Conservation (phyloP, 1,284 basidiomycete species). For the Fistulina hepatica region DNA sequence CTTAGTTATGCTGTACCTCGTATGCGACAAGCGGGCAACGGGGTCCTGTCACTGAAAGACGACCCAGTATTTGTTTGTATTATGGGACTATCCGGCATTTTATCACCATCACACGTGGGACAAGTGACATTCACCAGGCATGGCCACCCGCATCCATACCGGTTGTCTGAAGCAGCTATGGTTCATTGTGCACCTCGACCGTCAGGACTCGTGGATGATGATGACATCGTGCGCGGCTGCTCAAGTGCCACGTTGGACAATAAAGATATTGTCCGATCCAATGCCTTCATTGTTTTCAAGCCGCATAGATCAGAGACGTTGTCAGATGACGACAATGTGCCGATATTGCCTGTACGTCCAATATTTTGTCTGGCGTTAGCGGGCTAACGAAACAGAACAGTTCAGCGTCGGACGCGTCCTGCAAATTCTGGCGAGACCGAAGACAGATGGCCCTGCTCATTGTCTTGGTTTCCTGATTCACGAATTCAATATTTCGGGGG, state of each 20-base stretch:
- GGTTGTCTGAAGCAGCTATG: neutral
- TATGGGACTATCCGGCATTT: conserved; percentile 4
- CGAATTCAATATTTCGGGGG: too few species aligned
- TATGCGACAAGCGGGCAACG: conserved; percentile 1
- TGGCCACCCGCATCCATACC: neutral
- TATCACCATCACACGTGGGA: neutral
- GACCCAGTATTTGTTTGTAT: conserved; percentile 2
- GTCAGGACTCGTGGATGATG: neutral
- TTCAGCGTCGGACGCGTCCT: too few species aligned
- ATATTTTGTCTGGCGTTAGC: too few species aligned
- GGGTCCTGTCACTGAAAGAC: neutral
- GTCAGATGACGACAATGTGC: too few species aligned
- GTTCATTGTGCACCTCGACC: neutral
- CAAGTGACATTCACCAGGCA: neutral
- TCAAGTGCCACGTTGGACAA: neutral
- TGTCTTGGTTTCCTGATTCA: too few species aligned
- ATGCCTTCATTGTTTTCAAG: neutral
- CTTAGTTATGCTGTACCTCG: neutral
- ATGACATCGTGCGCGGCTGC: neutral
- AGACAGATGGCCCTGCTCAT: too few species aligned
- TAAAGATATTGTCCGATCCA: neutral
- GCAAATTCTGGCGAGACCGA: too few species aligned
- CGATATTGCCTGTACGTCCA: too few species aligned
- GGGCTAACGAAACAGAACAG: too few species aligned
- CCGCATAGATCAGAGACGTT: too few species aligned